Conservation (phyloP, 306 rosid species). For the Datisca glomerata region DNA sequence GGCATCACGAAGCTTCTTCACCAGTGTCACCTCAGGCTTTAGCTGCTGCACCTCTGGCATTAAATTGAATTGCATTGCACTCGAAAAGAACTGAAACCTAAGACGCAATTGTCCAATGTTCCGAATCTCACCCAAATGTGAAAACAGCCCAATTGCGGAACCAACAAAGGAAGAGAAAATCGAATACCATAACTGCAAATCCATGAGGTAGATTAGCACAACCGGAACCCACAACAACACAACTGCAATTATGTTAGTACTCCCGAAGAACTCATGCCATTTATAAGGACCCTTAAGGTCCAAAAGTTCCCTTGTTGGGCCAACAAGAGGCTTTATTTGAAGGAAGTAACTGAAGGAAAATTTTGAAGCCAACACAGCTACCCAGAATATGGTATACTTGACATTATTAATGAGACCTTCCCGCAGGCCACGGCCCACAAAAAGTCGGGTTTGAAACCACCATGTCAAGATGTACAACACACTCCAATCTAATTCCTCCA, state of each 20-base stretch:
- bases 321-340: conserved; percentile 80
- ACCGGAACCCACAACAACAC: conserved; percentile 75
- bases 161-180: conserved; percentile 61
- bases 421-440: conserved; percentile 84
- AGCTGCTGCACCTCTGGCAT: conserved; percentile 50
- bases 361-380: conserved; percentile 54
- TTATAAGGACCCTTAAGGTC: conserved; percentile 19
- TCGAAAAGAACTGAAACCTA: conserved; percentile 88
- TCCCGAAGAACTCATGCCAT: conserved; percentile 73
- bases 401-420: conserved; percentile 61
- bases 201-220: conserved; percentile 75
- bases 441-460: conserved; percentile 87
- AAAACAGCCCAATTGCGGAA: conserved; percentile 55
- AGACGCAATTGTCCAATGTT: conserved; percentile 65
- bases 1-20: conserved; percentile 74
- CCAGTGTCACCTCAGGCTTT: conserved; percentile 26
- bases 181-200: conserved; percentile 89
- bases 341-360: conserved; percentile 75
- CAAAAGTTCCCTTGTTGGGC: conserved; percentile 60
- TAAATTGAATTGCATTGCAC: conserved; percentile 83
- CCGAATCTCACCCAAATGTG: conserved; percentile 92
- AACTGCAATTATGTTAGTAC: conserved; percentile 54
- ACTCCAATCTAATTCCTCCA: conserved; percentile 54
- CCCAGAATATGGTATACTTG: conserved; percentile 73
- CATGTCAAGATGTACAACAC: conserved; percentile 56